These are phyloP conservation scores for Arctostaphylos glauca DNA, from an alignment of 148 eudicot genomes.

Conservation along the genomic window DNA sequence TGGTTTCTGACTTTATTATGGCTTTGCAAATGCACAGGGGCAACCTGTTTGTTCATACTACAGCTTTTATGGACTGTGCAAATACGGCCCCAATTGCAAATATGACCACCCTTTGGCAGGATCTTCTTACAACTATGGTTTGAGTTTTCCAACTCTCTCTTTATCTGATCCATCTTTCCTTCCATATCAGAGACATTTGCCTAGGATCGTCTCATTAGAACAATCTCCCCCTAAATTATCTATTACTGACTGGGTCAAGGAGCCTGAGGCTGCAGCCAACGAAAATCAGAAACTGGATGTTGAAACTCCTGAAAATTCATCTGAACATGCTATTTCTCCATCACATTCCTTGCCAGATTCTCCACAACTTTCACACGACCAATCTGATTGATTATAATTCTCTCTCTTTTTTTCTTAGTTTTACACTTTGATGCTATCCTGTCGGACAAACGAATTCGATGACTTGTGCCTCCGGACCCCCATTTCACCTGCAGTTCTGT, in stretches of 20 bases:
- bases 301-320: conserved; percentile 16
- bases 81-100: conserved; percentile 65
- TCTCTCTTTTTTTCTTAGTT: background rate
- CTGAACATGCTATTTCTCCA: conserved; percentile 20
- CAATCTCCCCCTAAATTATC: conserved; percentile 24
- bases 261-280: conserved; percentile 17
- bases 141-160: conserved; percentile 31
- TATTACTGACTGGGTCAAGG: conserved; percentile 15
- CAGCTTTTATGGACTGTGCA: conserved; percentile 49
- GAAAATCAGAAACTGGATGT: conserved; percentile 10
- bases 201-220: conserved; percentile 20
- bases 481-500: conserved; percentile 12
- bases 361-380: conserved; percentile 18
- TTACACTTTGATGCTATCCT: background rate
- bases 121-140: conserved; percentile 31
- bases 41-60: conserved; percentile 48
- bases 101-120: conserved; percentile 61
- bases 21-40: conserved; percentile 45
- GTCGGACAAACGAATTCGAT: background rate
- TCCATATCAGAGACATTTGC: conserved; percentile 28
- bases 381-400: conserved; percentile 21
- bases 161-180: conserved; percentile 22
- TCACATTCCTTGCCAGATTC: conserved; percentile 15
- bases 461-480: conserved; percentile 14
- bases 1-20: background rate